These are phyloP conservation scores for Aspergillus funiculosus DNA, from an alignment of 495 filamentous ascomycete genomes.

Conservation along the genomic window DNA sequence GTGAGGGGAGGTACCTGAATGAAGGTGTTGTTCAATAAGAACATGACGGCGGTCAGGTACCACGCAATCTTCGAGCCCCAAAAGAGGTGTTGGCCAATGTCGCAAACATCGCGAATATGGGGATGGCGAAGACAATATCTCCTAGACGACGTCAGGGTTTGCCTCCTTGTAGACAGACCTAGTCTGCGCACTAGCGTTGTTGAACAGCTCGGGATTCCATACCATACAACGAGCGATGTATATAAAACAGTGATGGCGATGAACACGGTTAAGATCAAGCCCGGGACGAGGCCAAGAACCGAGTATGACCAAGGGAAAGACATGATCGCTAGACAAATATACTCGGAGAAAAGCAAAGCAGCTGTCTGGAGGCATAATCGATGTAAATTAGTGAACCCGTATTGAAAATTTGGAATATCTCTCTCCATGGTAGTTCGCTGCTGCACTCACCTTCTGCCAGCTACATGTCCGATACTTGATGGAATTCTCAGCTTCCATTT, in stretches of 20 bases:
- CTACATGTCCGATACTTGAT: slow-evolving; percentile 88
- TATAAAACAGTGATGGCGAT: slow-evolving; percentile 72
- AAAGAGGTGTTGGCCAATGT: slow-evolving; percentile 85
- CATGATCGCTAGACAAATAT: slow-evolving; percentile 92
- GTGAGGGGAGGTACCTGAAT: slow-evolving; percentile 54
- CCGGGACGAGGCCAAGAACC: slow-evolving; percentile 77
- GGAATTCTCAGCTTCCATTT: slow-evolving; percentile 65
- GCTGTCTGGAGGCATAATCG: slow-evolving; percentile 65
- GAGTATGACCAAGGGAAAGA: slow-evolving; percentile 89
- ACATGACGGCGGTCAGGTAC: slow-evolving; percentile 83
- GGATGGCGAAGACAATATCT: slow-evolving; percentile 82
- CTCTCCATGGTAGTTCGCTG: too few species aligned
- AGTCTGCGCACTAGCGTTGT: too few species aligned
- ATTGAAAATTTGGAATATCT: too few species aligned
- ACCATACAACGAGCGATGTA: slow-evolving; percentile 79
- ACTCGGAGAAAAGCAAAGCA: slow-evolving; percentile 81
- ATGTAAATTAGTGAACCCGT: too few species aligned
- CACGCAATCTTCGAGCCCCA: slow-evolving; percentile 72
- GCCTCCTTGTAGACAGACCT: not conserved
- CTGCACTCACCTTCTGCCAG: slow-evolving; percentile 71
- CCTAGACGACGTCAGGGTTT: slow-evolving; percentile 35
- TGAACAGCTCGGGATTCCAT: slow-evolving; percentile 17
- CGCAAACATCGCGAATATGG: slow-evolving; percentile 82
- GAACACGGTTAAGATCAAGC: slow-evolving; percentile 73
- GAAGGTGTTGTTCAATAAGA: slow-evolving; percentile 86